Percentiles rank a stretch among this genome's conserved stretches.
phyloP scores from a whole-genome alignment of 139 green algal species.

The Pleodorina starrii region DNA sequence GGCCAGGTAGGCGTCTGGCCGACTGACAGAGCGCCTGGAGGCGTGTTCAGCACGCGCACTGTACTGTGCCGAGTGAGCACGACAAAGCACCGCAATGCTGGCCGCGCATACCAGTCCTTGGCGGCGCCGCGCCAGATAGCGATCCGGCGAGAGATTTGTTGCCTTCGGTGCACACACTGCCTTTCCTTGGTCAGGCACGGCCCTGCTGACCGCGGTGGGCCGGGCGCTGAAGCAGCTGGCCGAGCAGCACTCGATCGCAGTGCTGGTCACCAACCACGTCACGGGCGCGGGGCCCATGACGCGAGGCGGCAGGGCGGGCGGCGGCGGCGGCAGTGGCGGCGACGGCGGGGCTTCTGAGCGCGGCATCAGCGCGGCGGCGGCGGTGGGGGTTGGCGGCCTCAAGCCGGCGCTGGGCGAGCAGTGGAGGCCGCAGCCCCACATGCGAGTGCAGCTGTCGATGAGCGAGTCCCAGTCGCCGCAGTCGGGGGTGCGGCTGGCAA shows the following conservation, averaged over 20 bases:
- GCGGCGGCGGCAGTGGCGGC: background rate
- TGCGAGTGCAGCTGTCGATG: conserved; percentile 52
- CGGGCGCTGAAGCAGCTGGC: conserved; percentile 56
- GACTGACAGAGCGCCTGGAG: no score
- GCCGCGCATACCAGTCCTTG: no score
- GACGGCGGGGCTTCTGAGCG: background rate
- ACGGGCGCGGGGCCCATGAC: conserved; percentile 27
- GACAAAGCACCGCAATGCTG: no score
- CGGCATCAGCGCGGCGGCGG: background rate
- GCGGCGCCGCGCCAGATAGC: no score
- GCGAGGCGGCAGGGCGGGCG: background rate
- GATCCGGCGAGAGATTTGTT: no score
- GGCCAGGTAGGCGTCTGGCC: no score
- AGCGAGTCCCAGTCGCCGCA: background rate
- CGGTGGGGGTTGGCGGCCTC: background rate
- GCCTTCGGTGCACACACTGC: no score
- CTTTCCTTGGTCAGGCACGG: conserved; percentile 47
- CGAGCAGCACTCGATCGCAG: conserved; percentile 29
- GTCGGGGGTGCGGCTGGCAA: background rate
- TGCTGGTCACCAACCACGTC: conserved; percentile 72
- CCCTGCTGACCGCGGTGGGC: conserved; percentile 55
- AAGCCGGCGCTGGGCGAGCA: conserved; percentile 73
- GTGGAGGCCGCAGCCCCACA: conserved; percentile 62
- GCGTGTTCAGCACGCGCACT: no score
- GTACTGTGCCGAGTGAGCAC: no score